Evolutionary conservation across 768 basidiomycete genomes (phyloP), one percentile per base, ranked within the genome.

Genomic region (Podaxis sp.): DNA sequence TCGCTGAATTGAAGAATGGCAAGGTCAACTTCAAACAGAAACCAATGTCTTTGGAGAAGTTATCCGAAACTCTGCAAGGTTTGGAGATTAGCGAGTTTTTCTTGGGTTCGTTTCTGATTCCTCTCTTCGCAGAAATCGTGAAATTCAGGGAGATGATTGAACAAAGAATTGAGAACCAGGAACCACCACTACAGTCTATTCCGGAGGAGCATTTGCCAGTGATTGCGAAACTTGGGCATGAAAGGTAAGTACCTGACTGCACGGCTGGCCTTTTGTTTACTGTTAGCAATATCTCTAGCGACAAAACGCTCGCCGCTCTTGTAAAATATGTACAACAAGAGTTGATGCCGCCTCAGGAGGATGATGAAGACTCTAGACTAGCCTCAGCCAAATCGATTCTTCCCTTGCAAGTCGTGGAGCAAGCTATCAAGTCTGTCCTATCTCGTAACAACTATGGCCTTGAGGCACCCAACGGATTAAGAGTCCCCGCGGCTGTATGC

Each of bases 11-110:
- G 13, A 90, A 83, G 77, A 90, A 89, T 70, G 90, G 89, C 21
- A 93, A 87, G 70, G 81, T 89, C 2, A 64, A 83, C 10, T 86
- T 92, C 68, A 89, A 82, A 71, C 91, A 93, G 77, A 93, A 90
- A 72, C 73, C 80, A 14, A 67, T 87, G 36, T 83, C 88, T 0
- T 83, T 90, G 52, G 89, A 92, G 73, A 91, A 91, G 70, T 79
- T 85, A 66, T 89, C 88, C 5, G 90, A 92, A 69, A 91, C 91
- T 14, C 79, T 93, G 67, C 88, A 89, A 80, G 91, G 92, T 89
- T 61, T 51, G 79, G 36, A 59, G 52, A 27, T 59, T 21, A 35
- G 9, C 32, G n/a, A 6, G 14, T 7, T 21, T 25, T 38, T 18
- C 50, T 36, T 55, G 46, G 25, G 36, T 61, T 55, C 68, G 63